Conservation (phyloP, 2,329 filamentous ascomycete genomes). For the Chrysoporthe cubensis region DNA sequence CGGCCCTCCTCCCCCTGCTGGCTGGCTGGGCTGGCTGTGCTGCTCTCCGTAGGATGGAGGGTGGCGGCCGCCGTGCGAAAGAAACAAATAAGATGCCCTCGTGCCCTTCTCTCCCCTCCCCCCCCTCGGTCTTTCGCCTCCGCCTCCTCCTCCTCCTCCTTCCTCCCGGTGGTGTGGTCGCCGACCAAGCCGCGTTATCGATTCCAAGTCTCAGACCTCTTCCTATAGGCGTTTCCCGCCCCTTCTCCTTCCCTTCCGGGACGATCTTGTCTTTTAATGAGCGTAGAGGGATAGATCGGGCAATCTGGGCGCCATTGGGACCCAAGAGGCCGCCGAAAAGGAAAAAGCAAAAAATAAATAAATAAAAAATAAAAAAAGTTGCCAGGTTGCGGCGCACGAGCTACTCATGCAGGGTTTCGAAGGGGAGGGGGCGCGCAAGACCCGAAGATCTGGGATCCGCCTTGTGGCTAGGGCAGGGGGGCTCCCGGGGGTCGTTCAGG, state of each 20-base stretch:
- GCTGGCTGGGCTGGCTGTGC: background rate
- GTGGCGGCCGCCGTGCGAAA: background rate
- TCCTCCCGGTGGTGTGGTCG: background rate
- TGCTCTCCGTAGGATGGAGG: background rate
- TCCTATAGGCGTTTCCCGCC: background rate
- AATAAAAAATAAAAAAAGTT: background rate
- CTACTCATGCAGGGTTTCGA: background rate
- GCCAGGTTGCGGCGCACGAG: too few species aligned
- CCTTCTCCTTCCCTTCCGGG: background rate
- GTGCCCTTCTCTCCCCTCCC: background rate
- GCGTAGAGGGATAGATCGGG: too few species aligned
- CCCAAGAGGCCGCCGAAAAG: background rate
- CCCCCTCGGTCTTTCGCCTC: background rate
- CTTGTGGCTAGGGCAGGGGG: background rate
- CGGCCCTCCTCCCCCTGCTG: background rate
- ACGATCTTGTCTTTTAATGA: background rate
- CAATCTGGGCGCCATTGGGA: too few species aligned
- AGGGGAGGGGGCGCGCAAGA: constrained; percentile 7
- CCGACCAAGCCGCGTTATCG: background rate
- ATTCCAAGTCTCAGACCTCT: background rate
- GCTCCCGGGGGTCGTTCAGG: too few species aligned
- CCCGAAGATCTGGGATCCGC: constrained; percentile 23
- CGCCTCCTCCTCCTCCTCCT: background rate
- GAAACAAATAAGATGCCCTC: background rate
- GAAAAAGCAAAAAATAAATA: background rate